These are phyloP conservation scores for Pythium scleroteichum DNA, from an alignment of 352 stramenopile genomes.

Conservation along the genomic window DNA sequence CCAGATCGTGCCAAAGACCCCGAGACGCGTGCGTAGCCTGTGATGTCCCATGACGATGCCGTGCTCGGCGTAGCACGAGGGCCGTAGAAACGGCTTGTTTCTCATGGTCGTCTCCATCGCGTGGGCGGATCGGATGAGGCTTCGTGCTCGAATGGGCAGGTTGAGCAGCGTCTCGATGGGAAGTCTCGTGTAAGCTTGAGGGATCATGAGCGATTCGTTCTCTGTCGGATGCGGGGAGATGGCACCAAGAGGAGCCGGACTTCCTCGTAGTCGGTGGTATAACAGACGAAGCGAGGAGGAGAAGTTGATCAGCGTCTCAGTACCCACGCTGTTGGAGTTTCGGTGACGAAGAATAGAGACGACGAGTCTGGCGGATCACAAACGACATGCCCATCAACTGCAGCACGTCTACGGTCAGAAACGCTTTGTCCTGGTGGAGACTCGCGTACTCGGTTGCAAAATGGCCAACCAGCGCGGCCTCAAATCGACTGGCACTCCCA, in stretches of 20 bases:
- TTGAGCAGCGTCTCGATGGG: slow-evolving; percentile 26
- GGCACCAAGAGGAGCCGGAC: too few relatives aligned
- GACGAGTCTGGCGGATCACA: slow-evolving; percentile 21
- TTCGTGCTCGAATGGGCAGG: slow-evolving; percentile 23
- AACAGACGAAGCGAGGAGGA: slow-evolving; percentile 11
- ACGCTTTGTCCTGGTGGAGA: slow-evolving; percentile 28
- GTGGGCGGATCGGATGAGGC: slow-evolving; percentile 16
- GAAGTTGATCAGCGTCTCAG: slow-evolving; percentile 26
- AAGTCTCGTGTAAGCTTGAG: slow-evolving; percentile 16
- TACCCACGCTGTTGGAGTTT: neutral
- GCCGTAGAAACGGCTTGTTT: slow-evolving; percentile 9
- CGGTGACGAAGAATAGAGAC: neutral
- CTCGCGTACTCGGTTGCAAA: slow-evolving; percentile 1
- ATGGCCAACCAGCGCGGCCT: slow-evolving; percentile 15
- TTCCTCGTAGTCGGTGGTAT: too few relatives aligned
- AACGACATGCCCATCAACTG: slow-evolving; percentile 16
- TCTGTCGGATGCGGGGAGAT: too few relatives aligned
- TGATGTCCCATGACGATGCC: slow-evolving; percentile 25
- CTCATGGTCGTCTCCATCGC: slow-evolving; percentile 19
- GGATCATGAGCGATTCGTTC: neutral
- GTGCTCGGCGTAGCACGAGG: slow-evolving; percentile 25
- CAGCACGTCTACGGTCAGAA: slow-evolving; percentile 21
- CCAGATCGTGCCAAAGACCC: slow-evolving; percentile 25
- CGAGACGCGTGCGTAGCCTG: slow-evolving; percentile 22
- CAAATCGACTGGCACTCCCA: slow-evolving; percentile 3